Conservation (phyloP, 495 filamentous ascomycete species). For the Pseudevernia furfuracea region DNA sequence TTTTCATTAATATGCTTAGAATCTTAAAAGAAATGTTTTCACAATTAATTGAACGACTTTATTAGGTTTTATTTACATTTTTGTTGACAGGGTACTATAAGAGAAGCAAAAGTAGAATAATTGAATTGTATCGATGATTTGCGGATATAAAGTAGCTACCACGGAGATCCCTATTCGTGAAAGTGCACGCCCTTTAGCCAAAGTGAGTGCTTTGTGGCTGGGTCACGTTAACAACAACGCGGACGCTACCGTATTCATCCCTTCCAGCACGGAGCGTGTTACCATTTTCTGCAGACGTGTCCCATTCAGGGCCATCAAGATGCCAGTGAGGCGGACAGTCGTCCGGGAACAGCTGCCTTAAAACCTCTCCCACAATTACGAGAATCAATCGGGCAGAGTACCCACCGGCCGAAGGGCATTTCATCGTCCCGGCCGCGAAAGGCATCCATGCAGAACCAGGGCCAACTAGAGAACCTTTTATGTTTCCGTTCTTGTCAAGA, state of each 20-base stretch:
- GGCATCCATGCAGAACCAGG: constrained; percentile 1
- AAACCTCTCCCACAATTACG: not conserved
- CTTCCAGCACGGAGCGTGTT: not conserved
- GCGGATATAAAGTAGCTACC: too few relatives aligned
- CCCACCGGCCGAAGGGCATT: constrained; percentile 1
- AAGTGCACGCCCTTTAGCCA: too few relatives aligned
- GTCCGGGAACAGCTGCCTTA: not conserved
- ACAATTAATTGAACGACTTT: too few relatives aligned
- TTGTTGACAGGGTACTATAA: too few relatives aligned
- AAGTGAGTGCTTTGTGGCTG: too few relatives aligned
- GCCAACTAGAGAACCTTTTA: constrained; percentile 2
- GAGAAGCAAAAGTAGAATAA: too few relatives aligned
- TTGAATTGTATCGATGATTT: too few relatives aligned
- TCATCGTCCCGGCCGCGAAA: constrained; percentile 1
- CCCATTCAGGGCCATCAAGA: not conserved
- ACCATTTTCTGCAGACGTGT: constrained; percentile 1
- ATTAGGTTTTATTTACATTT: too few relatives aligned
- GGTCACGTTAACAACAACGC: constrained; percentile 1
- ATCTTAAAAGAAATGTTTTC: too few relatives aligned
- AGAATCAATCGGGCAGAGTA: not conserved
- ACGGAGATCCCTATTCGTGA: too few relatives aligned
- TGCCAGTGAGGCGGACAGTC: not conserved
- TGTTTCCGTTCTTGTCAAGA: constrained; percentile 1
- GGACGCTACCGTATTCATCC: constrained; percentile 1
- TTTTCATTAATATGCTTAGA: too few relatives aligned